Percentiles rank a stretch among this genome's conserved stretches.
phyloP scores from a whole-genome alignment of 495 filamentous ascomycete genomes.

The Viridothelium virens region DNA sequence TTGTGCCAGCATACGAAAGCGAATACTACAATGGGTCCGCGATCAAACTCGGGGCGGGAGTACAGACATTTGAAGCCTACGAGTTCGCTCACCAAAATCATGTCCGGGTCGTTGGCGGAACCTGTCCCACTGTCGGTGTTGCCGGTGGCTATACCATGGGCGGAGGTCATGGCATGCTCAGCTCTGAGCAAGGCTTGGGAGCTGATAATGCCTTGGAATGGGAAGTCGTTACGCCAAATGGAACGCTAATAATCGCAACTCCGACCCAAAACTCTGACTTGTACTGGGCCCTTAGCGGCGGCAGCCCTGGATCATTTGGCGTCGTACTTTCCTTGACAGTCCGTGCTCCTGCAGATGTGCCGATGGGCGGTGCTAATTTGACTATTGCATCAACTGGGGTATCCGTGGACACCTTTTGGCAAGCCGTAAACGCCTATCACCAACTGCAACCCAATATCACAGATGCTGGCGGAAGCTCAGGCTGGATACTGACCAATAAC shows the following conservation, averaged over 20 bases:
- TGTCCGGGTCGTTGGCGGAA: conserved; percentile 27
- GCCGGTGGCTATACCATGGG: conserved; percentile 53
- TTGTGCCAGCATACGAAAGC: neutral
- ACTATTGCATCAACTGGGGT: neutral
- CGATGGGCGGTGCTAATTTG: neutral
- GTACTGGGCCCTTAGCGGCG: conserved; percentile 19
- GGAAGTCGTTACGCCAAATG: conserved; percentile 6
- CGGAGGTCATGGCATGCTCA: conserved; percentile 48
- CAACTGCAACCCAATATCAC: neutral
- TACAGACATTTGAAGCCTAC: neutral
- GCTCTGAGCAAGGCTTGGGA: conserved; percentile 2
- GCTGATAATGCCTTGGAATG: conserved; percentile 11
- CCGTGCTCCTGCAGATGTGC: neutral
- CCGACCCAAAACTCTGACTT: conserved; percentile 14
- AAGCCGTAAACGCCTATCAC: neutral
- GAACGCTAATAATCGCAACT: neutral
- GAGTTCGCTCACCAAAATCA: neutral
- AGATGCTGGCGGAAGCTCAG: no score
- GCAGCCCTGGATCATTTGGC: conserved; percentile 15
- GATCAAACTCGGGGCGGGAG: conserved; percentile 17
- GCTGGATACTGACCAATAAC: no score
- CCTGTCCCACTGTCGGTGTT: conserved; percentile 45
- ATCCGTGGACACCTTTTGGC: neutral
- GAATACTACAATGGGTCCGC: conserved; percentile 17
- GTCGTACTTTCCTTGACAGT: conserved; percentile 10